These are phyloP conservation scores for Fusarium stilboides DNA, from an alignment of 2,329 filamentous ascomycete species.

Conservation along the genomic window DNA sequence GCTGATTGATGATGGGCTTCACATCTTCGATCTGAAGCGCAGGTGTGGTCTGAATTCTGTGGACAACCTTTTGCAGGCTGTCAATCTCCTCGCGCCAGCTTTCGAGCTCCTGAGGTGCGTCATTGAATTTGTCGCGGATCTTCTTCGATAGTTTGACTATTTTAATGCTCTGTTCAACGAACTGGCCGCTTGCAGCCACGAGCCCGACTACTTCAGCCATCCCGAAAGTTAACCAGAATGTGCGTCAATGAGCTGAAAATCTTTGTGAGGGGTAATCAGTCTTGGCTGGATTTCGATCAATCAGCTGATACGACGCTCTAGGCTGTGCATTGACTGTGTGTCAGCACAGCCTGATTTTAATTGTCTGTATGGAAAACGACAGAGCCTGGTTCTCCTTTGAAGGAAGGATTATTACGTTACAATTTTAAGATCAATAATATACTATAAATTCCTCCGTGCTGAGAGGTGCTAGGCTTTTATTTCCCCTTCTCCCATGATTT, in stretches of 20 bases:
- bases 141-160: conserved; percentile 2
- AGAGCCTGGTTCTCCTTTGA: too few relatives aligned
- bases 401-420: too few relatives aligned
- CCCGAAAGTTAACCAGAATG: too few relatives aligned
- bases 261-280: neutral
- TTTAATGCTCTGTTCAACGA: conserved; percentile 19
- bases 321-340: neutral
- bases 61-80: neutral
- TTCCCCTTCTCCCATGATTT: too few relatives aligned
- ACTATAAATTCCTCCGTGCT: too few relatives aligned
- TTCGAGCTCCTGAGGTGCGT: neutral
- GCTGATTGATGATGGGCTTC: neutral
- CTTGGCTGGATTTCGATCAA: too few relatives aligned
- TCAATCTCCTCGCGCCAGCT: neutral
- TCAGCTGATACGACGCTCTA: neutral
- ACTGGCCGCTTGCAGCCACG: conserved; percentile 3
- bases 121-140: neutral
- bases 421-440: too few relatives aligned
- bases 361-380: too few relatives aligned
- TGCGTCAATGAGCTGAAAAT: neutral
- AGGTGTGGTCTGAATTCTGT: neutral
- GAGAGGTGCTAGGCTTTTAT: too few relatives aligned
- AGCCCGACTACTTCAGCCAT: conserved; percentile 19
- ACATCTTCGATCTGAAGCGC: neutral
- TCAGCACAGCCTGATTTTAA: neutral